Percentiles rank a stretch among this genome's conserved stretches.
phyloP scores from a whole-genome alignment of 164 flowering plant genomes.

The Tetrastigma voinierianum region DNA sequence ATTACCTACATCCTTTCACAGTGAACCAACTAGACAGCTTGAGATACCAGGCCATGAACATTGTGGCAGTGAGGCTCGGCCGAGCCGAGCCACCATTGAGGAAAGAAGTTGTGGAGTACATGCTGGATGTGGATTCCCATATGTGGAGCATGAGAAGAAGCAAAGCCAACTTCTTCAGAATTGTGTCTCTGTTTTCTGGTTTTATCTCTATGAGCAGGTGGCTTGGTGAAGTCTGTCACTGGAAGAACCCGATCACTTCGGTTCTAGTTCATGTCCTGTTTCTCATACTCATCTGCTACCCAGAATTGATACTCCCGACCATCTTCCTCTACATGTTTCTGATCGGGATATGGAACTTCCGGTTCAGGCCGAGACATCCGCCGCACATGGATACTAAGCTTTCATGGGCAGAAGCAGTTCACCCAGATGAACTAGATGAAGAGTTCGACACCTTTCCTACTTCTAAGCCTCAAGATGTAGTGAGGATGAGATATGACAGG shows the following conservation, averaged over 20 bases:
- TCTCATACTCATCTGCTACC: slow-evolving; percentile 61
- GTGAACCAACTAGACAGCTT: slow-evolving; percentile 62
- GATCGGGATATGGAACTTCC: slow-evolving; percentile 74
- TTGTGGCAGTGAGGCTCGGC: slow-evolving; percentile 58
- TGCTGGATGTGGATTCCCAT: slow-evolving; percentile 79
- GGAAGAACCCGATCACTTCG: slow-evolving; percentile 71
- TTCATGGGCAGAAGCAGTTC: slow-evolving; percentile 72
- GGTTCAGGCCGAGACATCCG: slow-evolving; percentile 64
- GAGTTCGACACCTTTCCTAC: slow-evolving; percentile 70
- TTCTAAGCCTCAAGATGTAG: slow-evolving; percentile 43
- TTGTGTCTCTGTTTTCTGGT: slow-evolving; percentile 58
- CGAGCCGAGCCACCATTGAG: slow-evolving; percentile 64
- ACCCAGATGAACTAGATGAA: slow-evolving; percentile 61
- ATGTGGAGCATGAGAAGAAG: slow-evolving; percentile 79
- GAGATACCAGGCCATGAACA: slow-evolving; percentile 66
- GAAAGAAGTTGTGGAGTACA: slow-evolving; percentile 68
- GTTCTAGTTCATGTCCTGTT: slow-evolving; percentile 62
- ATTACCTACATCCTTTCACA: slow-evolving; percentile 70
- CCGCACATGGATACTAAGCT: slow-evolving; percentile 71
- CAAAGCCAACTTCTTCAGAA: slow-evolving; percentile 78
- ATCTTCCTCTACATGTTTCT: slow-evolving; percentile 68
- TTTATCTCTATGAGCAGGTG: slow-evolving; percentile 50
- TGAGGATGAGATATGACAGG: slow-evolving; percentile 67
- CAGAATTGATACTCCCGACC: slow-evolving; percentile 71
- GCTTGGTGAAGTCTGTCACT: slow-evolving; percentile 61